Conservation (phyloP, 225 moss, liverwort and hornwort species). For the Rhytidiadelphus loreus region DNA sequence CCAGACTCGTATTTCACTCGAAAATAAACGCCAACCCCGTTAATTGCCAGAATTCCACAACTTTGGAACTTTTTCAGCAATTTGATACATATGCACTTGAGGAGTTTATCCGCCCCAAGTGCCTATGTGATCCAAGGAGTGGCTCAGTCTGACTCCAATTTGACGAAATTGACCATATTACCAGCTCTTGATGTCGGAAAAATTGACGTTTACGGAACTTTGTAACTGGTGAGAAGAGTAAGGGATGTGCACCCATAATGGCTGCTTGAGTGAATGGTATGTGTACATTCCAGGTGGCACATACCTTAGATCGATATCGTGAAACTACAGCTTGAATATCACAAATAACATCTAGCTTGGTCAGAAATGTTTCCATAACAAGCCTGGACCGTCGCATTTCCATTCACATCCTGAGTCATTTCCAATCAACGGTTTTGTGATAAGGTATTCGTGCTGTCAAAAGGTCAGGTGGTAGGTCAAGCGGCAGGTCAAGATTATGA, state of each 20-base stretch:
- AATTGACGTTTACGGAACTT: neutral
- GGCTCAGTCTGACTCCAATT: neutral
- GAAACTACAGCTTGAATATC: neutral
- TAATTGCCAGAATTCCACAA: neutral
- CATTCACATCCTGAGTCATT: neutral
- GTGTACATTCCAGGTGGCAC: neutral
- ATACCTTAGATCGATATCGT: neutral
- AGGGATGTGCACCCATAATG: neutral
- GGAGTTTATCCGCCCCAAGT: neutral
- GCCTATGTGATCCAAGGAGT: slow-evolving; percentile 31
- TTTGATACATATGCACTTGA: neutral
- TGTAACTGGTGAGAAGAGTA: neutral
- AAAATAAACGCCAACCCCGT: neutral
- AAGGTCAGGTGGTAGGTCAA: neutral
- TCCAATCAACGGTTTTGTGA: neutral
- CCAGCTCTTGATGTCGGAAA: too few relatives aligned
- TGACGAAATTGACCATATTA: neutral
- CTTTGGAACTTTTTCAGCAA: slow-evolving; percentile 43
- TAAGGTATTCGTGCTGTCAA: neutral
- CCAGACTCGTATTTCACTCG: neutral
- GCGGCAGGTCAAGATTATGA: neutral
- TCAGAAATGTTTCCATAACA: too few relatives aligned
- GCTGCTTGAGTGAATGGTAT: neutral
- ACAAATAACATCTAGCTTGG: neutral
- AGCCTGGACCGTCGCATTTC: too few relatives aligned